These are phyloP conservation scores for Candida yuanshanica DNA, from an alignment of 805 yeast species.

Conservation along the genomic window DNA sequence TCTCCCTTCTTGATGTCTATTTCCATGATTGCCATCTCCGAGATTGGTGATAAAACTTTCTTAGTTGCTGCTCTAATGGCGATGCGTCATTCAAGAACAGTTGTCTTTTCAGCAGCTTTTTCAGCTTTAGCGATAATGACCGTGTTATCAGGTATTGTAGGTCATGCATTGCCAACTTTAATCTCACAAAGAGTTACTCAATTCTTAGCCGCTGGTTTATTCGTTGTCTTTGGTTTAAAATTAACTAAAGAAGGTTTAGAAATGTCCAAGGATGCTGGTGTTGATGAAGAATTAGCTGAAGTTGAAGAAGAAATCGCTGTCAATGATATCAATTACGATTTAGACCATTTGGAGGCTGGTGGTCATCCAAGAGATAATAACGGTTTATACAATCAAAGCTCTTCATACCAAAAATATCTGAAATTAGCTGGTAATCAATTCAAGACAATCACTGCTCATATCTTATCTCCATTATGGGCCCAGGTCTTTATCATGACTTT, in stretches of 20 bases:
- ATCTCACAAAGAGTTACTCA: slow-evolving; percentile 78
- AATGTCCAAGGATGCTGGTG: slow-evolving; percentile 80
- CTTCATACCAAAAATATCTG: slow-evolving; percentile 7
- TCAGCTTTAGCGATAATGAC: slow-evolving; percentile 88
- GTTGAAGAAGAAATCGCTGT: slow-evolving; percentile 90
- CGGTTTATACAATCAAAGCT: slow-evolving; percentile 1
- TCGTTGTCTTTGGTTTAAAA: slow-evolving; percentile 75
- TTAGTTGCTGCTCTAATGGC: slow-evolving; percentile 97
- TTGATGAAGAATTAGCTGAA: slow-evolving; percentile 92
- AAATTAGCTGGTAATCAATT: neutral
- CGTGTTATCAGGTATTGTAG: slow-evolving; percentile 80
- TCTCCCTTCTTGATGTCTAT: slow-evolving; percentile 68
- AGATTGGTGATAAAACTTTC: slow-evolving; percentile 96
- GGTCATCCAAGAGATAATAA: slow-evolving; percentile 1
- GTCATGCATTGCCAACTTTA: slow-evolving; percentile 83
- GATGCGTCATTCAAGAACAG: slow-evolving; percentile 78
- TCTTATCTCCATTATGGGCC: slow-evolving; percentile 85
- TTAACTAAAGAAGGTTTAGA: slow-evolving; percentile 74
- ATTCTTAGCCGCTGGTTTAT: slow-evolving; percentile 72
- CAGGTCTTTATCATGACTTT: slow-evolving; percentile 95
- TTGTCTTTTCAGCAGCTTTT: slow-evolving; percentile 88
- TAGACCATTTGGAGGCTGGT: slow-evolving; percentile 53
- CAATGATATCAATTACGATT: slow-evolving; percentile 44
- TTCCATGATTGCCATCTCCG: slow-evolving; percentile 91
- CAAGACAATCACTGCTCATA: slow-evolving; percentile 14